Evolutionary conservation across 2,329 filamentous ascomycete genomes (phyloP).

Genomic region (Colletotrichum plurivorum): DNA sequence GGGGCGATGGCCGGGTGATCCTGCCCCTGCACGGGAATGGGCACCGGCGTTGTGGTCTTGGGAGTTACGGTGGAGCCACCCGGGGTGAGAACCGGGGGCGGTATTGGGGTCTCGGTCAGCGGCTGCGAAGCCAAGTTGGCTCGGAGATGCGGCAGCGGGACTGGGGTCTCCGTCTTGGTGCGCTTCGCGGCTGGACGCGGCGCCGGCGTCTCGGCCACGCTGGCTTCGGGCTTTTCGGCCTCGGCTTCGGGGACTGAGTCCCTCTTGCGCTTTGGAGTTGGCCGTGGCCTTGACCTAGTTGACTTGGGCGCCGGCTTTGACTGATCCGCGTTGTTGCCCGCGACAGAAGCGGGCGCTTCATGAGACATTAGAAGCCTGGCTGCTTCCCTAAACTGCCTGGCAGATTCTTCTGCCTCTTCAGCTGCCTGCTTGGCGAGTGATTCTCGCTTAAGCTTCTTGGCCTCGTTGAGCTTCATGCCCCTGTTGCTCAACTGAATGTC

Average conservation of each 20-base stretch:
- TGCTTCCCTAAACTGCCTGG: constrained; percentile 65
- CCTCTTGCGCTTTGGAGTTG: constrained; percentile 62
- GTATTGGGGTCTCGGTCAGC: constrained; percentile 37
- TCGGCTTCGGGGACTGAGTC: constrained; percentile 51
- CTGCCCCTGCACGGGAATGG: constrained; percentile 42
- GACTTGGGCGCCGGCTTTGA: constrained; percentile 47
- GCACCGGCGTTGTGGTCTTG: constrained; percentile 52
- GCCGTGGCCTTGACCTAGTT: constrained; percentile 46
- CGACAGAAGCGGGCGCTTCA: constrained; percentile 42
- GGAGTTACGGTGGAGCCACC: constrained; percentile 39
- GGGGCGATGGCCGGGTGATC: constrained; percentile 25
- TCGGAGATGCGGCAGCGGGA: constrained; percentile 61
- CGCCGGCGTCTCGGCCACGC: constrained; percentile 42
- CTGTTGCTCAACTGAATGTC: constrained; percentile 78
- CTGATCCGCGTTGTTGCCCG: constrained; percentile 47
- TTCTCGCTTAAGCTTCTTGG: constrained; percentile 81
- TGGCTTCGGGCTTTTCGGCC: constrained; percentile 47
- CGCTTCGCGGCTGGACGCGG: constrained; percentile 63
- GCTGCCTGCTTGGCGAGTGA: constrained; percentile 73
- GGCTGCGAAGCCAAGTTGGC: constrained; percentile 44
- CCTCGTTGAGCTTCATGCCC: constrained; percentile 84
- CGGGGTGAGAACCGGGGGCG: constrained; percentile 51
- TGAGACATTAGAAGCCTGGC: constrained; percentile 61
- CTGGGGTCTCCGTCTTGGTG: constrained; percentile 70
- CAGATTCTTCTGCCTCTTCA: constrained; percentile 73